Conservation (phyloP, 2,329 filamentous ascomycete species). For the Xylaria sp. region DNA sequence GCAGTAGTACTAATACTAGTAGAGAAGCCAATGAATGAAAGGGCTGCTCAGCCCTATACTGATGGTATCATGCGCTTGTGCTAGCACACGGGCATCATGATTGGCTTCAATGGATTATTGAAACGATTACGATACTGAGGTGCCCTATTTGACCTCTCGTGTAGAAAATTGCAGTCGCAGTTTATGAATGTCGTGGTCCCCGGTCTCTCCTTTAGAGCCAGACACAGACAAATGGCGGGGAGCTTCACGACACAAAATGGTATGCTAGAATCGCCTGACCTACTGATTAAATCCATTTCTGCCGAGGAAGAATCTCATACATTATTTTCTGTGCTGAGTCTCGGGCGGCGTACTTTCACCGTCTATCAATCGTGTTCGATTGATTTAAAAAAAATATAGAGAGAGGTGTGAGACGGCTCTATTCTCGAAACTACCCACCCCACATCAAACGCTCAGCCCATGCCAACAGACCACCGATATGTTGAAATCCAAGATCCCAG, state of each 20-base stretch:
- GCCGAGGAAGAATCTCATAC: conserved; percentile 16
- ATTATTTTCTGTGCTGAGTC: conserved; percentile 25
- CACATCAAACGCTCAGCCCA: conserved; percentile 1
- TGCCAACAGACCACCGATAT: neutral
- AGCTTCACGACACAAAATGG: neutral
- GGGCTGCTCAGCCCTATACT: neutral
- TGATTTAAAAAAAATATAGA: conserved; percentile 17
- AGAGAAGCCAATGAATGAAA: conserved; percentile 13
- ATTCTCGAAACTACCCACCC: conserved; percentile 5
- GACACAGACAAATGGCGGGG: neutral
- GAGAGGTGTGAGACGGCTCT: conserved; percentile 5
- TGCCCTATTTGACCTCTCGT: neutral
- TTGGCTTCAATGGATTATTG: neutral
- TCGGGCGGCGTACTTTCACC: conserved; percentile 29
- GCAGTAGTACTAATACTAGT: neutral
- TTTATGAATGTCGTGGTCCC: neutral
- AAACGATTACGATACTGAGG: neutral
- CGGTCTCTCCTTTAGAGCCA: neutral
- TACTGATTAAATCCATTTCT: conserved; percentile 6
- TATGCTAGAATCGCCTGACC: conserved; percentile 1
- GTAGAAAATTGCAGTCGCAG: neutral
- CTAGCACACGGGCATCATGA: neutral
- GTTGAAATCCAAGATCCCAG: neutral
- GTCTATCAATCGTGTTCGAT: conserved; percentile 11
- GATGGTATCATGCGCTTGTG: conserved; percentile 4